phyloP scores from a whole-genome alignment of 176 grass and related monocot genomes.

The Pontederia paniculata region DNA sequence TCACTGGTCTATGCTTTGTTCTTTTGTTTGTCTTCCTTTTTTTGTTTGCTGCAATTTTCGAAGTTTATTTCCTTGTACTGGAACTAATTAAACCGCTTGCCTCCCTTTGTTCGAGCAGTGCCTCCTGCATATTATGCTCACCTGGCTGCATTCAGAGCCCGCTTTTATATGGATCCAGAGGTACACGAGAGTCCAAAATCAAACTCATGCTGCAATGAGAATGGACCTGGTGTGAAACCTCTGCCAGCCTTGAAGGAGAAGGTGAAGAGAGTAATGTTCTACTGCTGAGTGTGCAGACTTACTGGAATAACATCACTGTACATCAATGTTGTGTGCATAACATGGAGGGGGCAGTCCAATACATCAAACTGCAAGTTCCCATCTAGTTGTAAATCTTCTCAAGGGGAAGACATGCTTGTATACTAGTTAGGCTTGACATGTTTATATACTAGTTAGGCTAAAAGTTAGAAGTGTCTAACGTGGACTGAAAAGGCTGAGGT shows the following conservation, averaged over 20 bases:
- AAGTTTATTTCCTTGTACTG: too few species aligned
- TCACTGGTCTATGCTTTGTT: too few species aligned
- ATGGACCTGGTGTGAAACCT: slow-evolving; percentile 61
- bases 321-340: slow-evolving; percentile 41
- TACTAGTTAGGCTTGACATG: too few species aligned
- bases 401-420: too few species aligned
- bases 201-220: slow-evolving; percentile 23
- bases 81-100: too few species aligned
- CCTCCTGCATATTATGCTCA: slow-evolving; percentile 98
- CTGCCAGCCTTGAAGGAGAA: slow-evolving; percentile 89
- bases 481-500: too few species aligned
- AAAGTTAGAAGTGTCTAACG: too few species aligned
- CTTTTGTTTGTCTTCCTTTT: too few species aligned
- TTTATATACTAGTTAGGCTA: too few species aligned
- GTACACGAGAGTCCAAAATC: slow-evolving; percentile 38
- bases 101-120: slow-evolving; percentile 43
- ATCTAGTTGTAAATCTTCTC: too few species aligned
- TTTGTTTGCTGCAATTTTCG: too few species aligned
- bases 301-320: slow-evolving; percentile 1
- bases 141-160: slow-evolving; percentile 83
- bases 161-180: slow-evolving; percentile 95
- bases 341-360: background rate
- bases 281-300: slow-evolving; percentile 40
- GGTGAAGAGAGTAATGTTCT: slow-evolving; percentile 99
- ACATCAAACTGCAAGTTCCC: too few species aligned